Evolutionary conservation across 495 filamentous ascomycete species (phyloP), one percentile per base, ranked within the genome.

Genomic region (Aspergillus kassunensis): DNA sequence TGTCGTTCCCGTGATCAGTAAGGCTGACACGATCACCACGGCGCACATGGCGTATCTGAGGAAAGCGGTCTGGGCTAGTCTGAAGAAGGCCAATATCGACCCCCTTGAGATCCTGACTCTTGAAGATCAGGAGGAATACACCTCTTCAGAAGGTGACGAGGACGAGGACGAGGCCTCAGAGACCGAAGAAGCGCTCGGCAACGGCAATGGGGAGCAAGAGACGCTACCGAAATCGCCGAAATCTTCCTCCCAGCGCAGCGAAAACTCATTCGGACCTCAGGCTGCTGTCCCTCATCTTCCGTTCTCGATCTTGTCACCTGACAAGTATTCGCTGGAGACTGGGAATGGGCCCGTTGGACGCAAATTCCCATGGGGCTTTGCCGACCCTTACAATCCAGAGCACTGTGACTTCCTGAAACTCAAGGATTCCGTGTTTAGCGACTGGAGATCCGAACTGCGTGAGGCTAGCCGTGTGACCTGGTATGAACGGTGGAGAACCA

Each of bases 401-500:
- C 93, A 98, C 72, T 98, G 95, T 70, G 92, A 98, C 67, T 95
- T 97, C 69, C 74, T 87, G n/a, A 83, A 84, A 49, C 75, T 98
- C 53, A 92, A 91, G 73, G 90, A 97, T 18, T 83, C 84, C 6
- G 88, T 97, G 18, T 98, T 98, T 66, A 84, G 70, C 61, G 95
- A 97, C 63, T 98, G 93, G 93, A 80, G 91, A 36, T 80, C 78
- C 13, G 93, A 98, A 61, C 77, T 98, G 54, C 86, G 92, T 39
- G 91, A 96, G 69, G 89, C 89, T 34, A 96, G 90, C 68, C 81
- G 90, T 44, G 90, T 95, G 70, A 75, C 88, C 52, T 97, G 91
- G 89, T 98, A 98, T 58, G 93, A 98, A 69, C 84, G 89, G 57
- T 98, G 93, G 93, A 82, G 93, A 70, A 97, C 86, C 27, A 80